Conservation (phyloP, 345 rosid species). For the Toxicodendron radicans region DNA sequence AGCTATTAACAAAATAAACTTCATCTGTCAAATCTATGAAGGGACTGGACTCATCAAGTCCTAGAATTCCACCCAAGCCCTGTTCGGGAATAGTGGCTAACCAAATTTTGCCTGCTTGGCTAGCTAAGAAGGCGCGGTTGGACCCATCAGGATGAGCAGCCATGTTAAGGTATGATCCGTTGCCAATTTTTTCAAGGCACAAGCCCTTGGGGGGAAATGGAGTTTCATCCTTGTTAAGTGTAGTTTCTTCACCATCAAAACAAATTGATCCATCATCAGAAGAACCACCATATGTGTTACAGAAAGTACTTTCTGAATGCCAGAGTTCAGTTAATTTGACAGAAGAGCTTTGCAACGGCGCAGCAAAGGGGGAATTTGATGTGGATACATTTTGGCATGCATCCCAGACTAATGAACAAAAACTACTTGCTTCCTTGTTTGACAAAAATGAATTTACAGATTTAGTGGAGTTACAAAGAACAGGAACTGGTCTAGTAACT, state of each 20-base stretch:
- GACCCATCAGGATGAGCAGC: slow-evolving; percentile 88
- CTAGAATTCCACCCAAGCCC: slow-evolving; percentile 57
- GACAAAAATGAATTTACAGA: slow-evolving; percentile 50
- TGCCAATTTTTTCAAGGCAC: slow-evolving; percentile 77
- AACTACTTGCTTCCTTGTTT: slow-evolving; percentile 38
- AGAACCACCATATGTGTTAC: slow-evolving; percentile 61
- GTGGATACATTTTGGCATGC: slow-evolving; percentile 63
- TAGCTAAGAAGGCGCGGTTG: slow-evolving; percentile 62
- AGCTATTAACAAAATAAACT: slow-evolving; percentile 51
- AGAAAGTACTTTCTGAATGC: slow-evolving; percentile 63
- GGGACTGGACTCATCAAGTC: slow-evolving; percentile 59
- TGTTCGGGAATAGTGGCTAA: slow-evolving; percentile 65
- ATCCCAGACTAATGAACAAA: slow-evolving; percentile 82
- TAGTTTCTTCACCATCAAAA: slow-evolving; percentile 52
- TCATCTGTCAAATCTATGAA: slow-evolving; percentile 73
- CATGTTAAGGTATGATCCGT: slow-evolving; percentile 72
- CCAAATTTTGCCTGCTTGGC: slow-evolving; percentile 66
- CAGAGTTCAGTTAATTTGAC: slow-evolving; percentile 51
- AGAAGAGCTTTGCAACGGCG: slow-evolving; percentile 53
- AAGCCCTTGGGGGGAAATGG: slow-evolving; percentile 49
- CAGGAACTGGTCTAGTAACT: slow-evolving; percentile 51
- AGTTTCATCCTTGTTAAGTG: slow-evolving; percentile 28
- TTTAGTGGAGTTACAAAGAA: slow-evolving; percentile 74
- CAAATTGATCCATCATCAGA: slow-evolving; percentile 47
- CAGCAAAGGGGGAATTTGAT: slow-evolving; percentile 60